phyloP scores from a whole-genome alignment of 1,139 yeast species.

The Yamadazyma epiphylla region DNA sequence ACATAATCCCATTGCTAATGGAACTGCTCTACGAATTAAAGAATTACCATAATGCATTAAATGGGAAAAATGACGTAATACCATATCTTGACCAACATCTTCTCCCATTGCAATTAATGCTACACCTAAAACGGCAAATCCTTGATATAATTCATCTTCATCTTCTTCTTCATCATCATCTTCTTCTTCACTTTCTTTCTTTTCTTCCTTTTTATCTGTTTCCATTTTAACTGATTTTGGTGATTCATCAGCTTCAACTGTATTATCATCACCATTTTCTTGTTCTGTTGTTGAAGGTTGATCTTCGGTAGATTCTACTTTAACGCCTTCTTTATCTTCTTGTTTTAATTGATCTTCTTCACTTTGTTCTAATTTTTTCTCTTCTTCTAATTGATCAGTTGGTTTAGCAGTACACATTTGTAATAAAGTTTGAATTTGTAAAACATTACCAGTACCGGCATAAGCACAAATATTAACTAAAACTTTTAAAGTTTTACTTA shows the following conservation, averaged over 20 bases:
- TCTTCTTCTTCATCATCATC: conserved; percentile 33
- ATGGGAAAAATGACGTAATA: conserved; percentile 93
- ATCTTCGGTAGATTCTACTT: conserved; percentile 8
- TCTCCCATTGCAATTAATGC: conserved; percentile 98
- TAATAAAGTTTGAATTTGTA: conserved; percentile 86
- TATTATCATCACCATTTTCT: too few relatives aligned
- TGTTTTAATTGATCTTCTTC: conserved; percentile 32
- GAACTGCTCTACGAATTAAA: conserved; percentile 89
- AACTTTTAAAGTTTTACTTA: conserved; percentile 84
- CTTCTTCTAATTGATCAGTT: conserved; percentile 29
- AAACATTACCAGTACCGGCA: conserved; percentile 97
- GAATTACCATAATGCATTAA: conserved; percentile 97
- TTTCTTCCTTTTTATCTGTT: conserved; percentile 14
- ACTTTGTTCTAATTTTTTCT: conserved; percentile 32
- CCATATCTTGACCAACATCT: conserved; percentile 97
- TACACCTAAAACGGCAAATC: conserved; percentile 90
- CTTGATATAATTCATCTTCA: conserved; percentile 70
- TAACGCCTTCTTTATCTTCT: conserved; percentile 14
- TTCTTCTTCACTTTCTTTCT: conserved; percentile 22
- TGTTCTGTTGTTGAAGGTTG: conserved; percentile 2
- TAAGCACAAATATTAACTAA: conserved; percentile 91
- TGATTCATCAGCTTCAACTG: too few relatives aligned
- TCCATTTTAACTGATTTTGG: too few relatives aligned
- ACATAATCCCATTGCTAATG: conserved; percentile 94
- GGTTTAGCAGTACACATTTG: conserved; percentile 78